Conservation (phyloP, 345 rosid genomes). For the Schrenkiella parvula region DNA sequence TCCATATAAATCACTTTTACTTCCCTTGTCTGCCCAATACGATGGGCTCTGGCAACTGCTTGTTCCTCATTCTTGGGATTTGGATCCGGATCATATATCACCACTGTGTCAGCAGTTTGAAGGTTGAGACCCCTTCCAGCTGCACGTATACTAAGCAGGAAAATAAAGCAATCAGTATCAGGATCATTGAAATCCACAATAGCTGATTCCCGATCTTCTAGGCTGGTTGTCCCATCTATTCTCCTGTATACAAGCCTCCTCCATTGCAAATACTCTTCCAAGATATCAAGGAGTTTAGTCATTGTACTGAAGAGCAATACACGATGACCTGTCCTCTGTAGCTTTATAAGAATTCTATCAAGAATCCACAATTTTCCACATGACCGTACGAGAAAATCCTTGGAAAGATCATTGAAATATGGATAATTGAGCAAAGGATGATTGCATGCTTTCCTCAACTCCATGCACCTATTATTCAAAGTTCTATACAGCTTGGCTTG, state of each 20-base stretch:
- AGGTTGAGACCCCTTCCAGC: constrained; percentile 99
- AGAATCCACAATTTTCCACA: constrained; percentile 97
- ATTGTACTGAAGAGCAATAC: constrained; percentile 98
- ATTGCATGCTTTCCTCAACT: constrained; percentile 93
- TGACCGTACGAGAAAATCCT: constrained; percentile 87
- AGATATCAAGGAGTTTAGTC: constrained; percentile 96
- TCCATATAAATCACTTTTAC: constrained; percentile 99
- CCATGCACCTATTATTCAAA: constrained; percentile 97
- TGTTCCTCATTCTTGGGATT: constrained; percentile 99
- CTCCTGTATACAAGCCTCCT: constrained; percentile 81
- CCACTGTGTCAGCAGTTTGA: constrained; percentile 97
- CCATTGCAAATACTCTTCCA: constrained; percentile 99
- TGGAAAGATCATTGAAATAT: constrained; percentile 77
- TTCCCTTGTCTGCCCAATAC: constrained; percentile 97
- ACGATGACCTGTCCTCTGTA: constrained; percentile 91
- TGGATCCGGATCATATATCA: constrained; percentile 99
- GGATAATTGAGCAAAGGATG: constrained; percentile 99
- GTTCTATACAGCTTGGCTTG: constrained; percentile 72
- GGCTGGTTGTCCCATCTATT: constrained; percentile 98
- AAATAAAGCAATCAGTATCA: constrained; percentile 85
- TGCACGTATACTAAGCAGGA: constrained; percentile 96
- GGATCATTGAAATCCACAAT: constrained; percentile 93
- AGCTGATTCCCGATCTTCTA: constrained; percentile 99
- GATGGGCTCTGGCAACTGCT: constrained; percentile 99
- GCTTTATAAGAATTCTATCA: constrained; percentile 91